Percentiles rank a stretch among this genome's conserved stretches.
Evolutionary conservation across 1,284 basidiomycete genomes (phyloP).

Genomic region (Ustilago hordei): DNA sequence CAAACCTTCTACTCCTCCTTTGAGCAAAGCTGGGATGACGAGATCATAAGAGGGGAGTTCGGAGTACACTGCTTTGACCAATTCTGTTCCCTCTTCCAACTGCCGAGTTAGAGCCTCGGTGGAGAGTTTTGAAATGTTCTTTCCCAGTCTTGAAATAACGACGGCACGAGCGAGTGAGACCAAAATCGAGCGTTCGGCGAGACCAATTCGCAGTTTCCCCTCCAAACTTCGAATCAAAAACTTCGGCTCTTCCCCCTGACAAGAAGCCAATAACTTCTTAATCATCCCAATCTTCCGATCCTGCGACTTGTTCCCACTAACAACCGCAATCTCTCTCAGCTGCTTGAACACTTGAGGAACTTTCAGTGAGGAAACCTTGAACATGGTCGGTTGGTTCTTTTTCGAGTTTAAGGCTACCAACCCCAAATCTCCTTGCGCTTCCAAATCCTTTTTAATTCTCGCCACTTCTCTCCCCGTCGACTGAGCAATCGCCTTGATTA

Average conservation of each 20-base stretch:
- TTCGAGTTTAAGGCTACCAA: slow-evolving; percentile 94
- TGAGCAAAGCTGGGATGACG: slow-evolving; percentile 90
- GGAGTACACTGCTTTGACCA: slow-evolving; percentile 92
- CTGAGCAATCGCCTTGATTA: slow-evolving; percentile 95
- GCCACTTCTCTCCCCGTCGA: slow-evolving; percentile 87
- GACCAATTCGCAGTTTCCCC: slow-evolving; percentile 95
- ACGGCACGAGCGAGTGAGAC: slow-evolving; percentile 64
- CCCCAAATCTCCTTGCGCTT: slow-evolving; percentile 93
- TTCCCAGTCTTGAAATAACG: slow-evolving; percentile 57
- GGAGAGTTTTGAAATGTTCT: slow-evolving; percentile 74
- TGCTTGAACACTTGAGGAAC: slow-evolving; percentile 78
- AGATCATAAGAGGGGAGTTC: slow-evolving; percentile 94
- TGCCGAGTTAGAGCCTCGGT: slow-evolving; percentile 79
- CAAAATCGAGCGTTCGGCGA: slow-evolving; percentile 86
- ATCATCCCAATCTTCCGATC: slow-evolving; percentile 90
- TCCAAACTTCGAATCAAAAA: slow-evolving; percentile 95
- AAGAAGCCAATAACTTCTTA: slow-evolving; percentile 91
- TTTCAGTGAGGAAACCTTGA: slow-evolving; percentile 91
- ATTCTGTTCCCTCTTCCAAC: slow-evolving; percentile 82
- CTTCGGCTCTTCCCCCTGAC: slow-evolving; percentile 88
- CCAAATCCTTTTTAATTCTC: slow-evolving; percentile 89
- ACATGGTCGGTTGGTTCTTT: slow-evolving; percentile 91
- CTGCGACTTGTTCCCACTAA: slow-evolving; percentile 78
- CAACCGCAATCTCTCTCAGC: slow-evolving; percentile 71
- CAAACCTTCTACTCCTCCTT: slow-evolving; percentile 81